Base-by-base conservation (phyloP, 2,329 filamentous ascomycete species). In the Bertia moriformis region DNA sequence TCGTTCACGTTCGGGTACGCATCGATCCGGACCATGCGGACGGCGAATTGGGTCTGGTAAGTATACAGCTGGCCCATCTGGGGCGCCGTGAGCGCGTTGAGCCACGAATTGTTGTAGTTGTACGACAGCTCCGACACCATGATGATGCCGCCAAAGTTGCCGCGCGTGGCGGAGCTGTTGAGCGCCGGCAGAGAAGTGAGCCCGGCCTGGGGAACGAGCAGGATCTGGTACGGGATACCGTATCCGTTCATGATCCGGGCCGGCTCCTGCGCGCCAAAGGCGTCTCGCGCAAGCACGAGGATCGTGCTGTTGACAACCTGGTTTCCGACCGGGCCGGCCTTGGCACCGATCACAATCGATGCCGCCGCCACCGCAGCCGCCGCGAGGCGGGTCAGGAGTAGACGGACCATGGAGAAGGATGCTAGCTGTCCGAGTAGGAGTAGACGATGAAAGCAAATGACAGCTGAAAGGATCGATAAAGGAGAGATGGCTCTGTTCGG, bases 81-180 rank as follows among this genome's bases (percentile, higher is more conserved):
- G 32, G 60, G 62, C 4, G 60, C 49, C 5, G 69, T 75, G 42
- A 78, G 51, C 22, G 69, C 71, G 48, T 66, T 72, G 40, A 58
- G 55, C 55, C 60, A 75, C 18, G 54, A 56, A 13, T 48, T 45
- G 3, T 61, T 59, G 48, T 69, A 71, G 42, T 71, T 60, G 49
- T 75, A 75, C 38, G 64, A 63, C 22, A 75, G 65, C 48, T 70
- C 66, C 42, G 61, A 60, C 14, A 70, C 51, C 39, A 71, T 54
- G 15, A 78, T 61, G 47, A 78, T 73, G 38, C 69, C 71, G 17
- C 71, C 73, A 47, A 68, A 78, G 51, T 73, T 75, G 43, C 73
- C 73, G 39, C 59, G 51, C 3, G 56, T 60, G 0, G 56, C 46
- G 2, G 62, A 62, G 10, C 59, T 58, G 47, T 69, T 75, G 22